A percentile compares a stretch with the other conserved stretches of the same genome.
phyloP scores from a whole-genome alignment of 768 basidiomycete species.

The Asterophora lycoperdoides region DNA sequence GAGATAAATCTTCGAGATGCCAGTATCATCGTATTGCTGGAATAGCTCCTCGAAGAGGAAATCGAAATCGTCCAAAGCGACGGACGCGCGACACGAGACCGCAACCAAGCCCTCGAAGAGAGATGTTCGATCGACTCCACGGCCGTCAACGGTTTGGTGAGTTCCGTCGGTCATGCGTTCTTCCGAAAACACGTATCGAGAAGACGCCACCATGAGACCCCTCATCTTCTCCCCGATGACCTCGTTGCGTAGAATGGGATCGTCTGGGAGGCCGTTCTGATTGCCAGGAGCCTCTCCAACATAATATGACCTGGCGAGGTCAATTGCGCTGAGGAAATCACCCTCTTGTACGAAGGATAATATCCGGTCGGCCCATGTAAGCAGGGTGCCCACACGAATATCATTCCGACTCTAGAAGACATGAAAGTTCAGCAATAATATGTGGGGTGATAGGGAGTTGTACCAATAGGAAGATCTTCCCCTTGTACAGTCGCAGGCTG shows the following conservation, averaged over 20 bases:
- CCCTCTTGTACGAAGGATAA: constrained; percentile 78
- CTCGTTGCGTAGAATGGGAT: constrained; percentile 48
- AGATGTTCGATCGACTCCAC: constrained; percentile 88
- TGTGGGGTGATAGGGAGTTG: constrained; percentile 24
- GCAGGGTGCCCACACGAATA: constrained; percentile 75
- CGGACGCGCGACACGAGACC: constrained; percentile 72
- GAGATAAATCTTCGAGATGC: constrained; percentile 84
- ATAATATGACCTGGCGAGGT: constrained; percentile 80
- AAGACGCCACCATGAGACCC: constrained; percentile 84
- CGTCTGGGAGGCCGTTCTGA: constrained; percentile 77
- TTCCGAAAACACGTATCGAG: constrained; percentile 89
- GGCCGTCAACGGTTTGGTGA: constrained; percentile 73
- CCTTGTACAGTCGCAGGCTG: constrained; percentile 79
- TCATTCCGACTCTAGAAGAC: constrained; percentile 52
- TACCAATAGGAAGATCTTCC: constrained; percentile 88
- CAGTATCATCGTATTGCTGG: constrained; percentile 79
- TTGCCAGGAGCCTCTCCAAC: constrained; percentile 78
- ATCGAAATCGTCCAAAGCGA: constrained; percentile 75
- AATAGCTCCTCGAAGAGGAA: constrained; percentile 94
- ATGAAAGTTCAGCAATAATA: constrained; percentile 7
- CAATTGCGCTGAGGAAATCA: constrained; percentile 88
- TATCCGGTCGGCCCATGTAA: constrained; percentile 95
- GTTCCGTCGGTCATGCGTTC: constrained; percentile 91
- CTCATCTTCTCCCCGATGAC: constrained; percentile 73
- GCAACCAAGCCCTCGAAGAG: constrained; percentile 87